A percentile compares a stretch with the other conserved stretches of the same genome.
These are phyloP conservation scores for Boletus insuetus DNA, from an alignment of 768 basidiomycete species.

Conservation along the genomic window DNA sequence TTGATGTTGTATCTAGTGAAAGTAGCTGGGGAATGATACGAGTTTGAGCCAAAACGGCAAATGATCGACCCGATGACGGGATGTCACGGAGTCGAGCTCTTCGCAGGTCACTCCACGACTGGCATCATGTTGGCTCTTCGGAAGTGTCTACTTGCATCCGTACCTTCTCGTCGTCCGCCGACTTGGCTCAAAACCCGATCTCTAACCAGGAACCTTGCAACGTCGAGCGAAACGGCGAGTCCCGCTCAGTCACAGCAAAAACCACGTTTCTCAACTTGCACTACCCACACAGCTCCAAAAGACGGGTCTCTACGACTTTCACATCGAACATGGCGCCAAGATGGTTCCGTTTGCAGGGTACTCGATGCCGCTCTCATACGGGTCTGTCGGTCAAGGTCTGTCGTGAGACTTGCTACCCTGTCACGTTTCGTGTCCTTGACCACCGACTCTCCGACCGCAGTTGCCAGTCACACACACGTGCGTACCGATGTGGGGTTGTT, in stretches of 20 bases:
- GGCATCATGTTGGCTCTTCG: slow-evolving; percentile 9
- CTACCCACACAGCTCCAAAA: slow-evolving; percentile 40
- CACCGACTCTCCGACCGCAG: slow-evolving; percentile 38
- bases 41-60: background rate
- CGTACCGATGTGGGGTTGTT: slow-evolving; percentile 83
- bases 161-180: background rate
- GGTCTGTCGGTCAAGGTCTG: slow-evolving; percentile 74
- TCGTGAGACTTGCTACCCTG: slow-evolving; percentile 1
- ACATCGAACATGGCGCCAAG: slow-evolving; percentile 77
- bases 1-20: background rate
- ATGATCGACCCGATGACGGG: slow-evolving; percentile 4
- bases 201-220: slow-evolving; percentile 16
- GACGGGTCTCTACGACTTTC: slow-evolving; percentile 88
- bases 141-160: background rate
- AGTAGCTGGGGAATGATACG: background rate
- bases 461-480: slow-evolving; percentile 87
- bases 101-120: background rate
- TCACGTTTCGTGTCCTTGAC: slow-evolving; percentile 11
- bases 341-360: slow-evolving; percentile 98
- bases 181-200: background rate
- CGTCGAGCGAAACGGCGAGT: slow-evolving; percentile 21
- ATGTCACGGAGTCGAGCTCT: background rate
- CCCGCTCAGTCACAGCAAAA: background rate
- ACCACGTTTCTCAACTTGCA: background rate
- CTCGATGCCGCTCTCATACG: slow-evolving; percentile 90